Conservation (phyloP, 148 eudicot species). For the Rheum nobile region DNA sequence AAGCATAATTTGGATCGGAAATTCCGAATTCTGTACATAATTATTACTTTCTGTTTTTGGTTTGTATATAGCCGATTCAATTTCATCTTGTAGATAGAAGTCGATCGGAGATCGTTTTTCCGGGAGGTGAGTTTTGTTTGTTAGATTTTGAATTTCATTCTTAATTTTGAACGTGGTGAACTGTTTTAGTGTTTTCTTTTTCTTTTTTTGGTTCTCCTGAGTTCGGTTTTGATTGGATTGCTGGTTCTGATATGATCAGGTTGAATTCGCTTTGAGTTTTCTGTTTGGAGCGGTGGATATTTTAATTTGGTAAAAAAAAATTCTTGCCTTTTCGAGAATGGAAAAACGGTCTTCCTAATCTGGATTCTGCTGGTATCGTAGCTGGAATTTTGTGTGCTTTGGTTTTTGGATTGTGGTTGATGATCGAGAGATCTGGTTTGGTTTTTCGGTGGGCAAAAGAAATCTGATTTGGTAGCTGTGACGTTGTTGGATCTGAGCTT, state of each 20-base stretch:
- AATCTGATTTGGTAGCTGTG: conserved; percentile 11
- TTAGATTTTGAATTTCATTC: conserved; percentile 2
- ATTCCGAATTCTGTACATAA: conserved; percentile 4
- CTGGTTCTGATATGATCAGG: neutral
- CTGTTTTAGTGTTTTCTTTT: neutral
- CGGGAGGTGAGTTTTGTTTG: conserved; percentile 15
- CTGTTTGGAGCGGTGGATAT: neutral
- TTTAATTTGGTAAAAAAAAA: no score
- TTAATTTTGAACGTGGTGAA: neutral
- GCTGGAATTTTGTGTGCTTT: neutral
- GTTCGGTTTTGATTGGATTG: neutral
- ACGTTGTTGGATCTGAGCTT: conserved; percentile 12
- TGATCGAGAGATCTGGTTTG: conserved; percentile 30
- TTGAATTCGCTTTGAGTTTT: neutral
- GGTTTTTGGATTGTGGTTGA: conserved; percentile 5
- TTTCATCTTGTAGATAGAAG: conserved; percentile 5
- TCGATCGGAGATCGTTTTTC: conserved; percentile 18
- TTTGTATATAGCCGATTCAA: neutral
- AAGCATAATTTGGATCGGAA: conserved; percentile 5
- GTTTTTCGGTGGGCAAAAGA: conserved; percentile 2
- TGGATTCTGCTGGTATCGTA: conserved; percentile 15
- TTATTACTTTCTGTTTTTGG: neutral
- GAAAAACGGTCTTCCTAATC: neutral
- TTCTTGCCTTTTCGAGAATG: neutral
- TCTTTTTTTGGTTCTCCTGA: neutral